phyloP scores from a whole-genome alignment of 2,329 filamentous ascomycete genomes.

The Beauveria sp. region DNA sequence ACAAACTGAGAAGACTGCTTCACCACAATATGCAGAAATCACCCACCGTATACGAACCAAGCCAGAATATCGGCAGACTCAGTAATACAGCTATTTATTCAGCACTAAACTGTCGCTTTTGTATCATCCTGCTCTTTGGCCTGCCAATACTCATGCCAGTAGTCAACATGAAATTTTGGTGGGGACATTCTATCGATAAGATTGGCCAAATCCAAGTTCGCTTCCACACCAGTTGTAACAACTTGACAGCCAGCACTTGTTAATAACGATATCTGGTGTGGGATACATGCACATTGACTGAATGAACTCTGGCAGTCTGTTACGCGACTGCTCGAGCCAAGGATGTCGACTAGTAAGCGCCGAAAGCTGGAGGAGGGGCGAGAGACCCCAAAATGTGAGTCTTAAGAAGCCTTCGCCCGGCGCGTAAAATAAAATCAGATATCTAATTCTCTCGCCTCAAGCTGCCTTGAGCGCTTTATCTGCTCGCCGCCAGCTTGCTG shows the following conservation, averaged over 20 bases:
- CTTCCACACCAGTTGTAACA: not conserved
- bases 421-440: not conserved
- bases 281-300: not conserved
- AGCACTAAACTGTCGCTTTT: not conserved
- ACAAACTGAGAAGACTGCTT: not conserved
- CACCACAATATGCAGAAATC: not conserved
- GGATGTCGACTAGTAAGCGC: constrained; percentile 26
- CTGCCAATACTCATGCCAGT: not conserved
- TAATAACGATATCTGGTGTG: not conserved
- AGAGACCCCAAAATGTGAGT: constrained; percentile 24
- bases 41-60: too few species aligned
- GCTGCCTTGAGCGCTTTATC: constrained; percentile 30
- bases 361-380: constrained; percentile 27
- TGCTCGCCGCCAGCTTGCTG: constrained; percentile 24
- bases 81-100: not conserved
- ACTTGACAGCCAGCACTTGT: not conserved
- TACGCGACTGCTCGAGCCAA: not conserved
- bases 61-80: too few species aligned
- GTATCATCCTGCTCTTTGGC: not conserved
- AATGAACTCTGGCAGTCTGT: not conserved
- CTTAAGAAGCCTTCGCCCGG: not conserved
- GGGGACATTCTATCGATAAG: constrained; percentile 6
- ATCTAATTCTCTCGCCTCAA: not conserved
- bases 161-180: not conserved
- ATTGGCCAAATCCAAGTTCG: not conserved